Conservation (phyloP, 768 basidiomycete species). For the Rhizopogon rudus region DNA sequence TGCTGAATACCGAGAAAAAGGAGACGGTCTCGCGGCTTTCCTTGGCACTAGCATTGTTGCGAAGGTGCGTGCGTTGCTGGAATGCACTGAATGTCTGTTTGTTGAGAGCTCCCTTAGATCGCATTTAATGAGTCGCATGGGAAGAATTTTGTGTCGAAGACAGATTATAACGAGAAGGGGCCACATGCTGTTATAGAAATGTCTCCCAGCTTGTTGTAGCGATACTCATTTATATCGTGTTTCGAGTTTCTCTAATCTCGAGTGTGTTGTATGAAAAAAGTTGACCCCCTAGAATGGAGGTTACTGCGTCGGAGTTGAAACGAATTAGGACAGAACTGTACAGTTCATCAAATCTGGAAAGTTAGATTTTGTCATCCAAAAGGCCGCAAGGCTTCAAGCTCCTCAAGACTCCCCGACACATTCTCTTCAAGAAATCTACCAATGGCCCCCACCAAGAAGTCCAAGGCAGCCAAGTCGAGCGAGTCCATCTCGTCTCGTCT, state of each 20-base stretch:
- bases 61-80: constrained; percentile 45
- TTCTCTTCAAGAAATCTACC: constrained; percentile 13
- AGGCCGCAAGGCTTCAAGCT: constrained; percentile 5
- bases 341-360: constrained; percentile 15
- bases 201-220: constrained; percentile 66
- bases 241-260: too few relatives aligned
- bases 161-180: constrained; percentile 68
- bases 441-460: constrained; percentile 96
- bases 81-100: neutral
- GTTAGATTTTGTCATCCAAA: constrained; percentile 10
- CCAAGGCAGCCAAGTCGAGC: constrained; percentile 87
- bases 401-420: constrained; percentile 9
- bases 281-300: constrained; percentile 2
- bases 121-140: constrained; percentile 65
- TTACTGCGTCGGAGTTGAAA: constrained; percentile 17
- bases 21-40: constrained; percentile 77
- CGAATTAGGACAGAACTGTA: constrained; percentile 22
- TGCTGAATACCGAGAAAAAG: constrained; percentile 83
- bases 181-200: constrained; percentile 74
- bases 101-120: constrained; percentile 38
- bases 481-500: constrained; percentile 93
- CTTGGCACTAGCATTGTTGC: constrained; percentile 81
- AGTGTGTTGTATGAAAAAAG: neutral
- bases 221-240: neutral
- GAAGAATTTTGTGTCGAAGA: constrained; percentile 73